These are phyloP conservation scores for Russula lepida DNA, from an alignment of 768 basidiomycete genomes.

Conservation along the genomic window DNA sequence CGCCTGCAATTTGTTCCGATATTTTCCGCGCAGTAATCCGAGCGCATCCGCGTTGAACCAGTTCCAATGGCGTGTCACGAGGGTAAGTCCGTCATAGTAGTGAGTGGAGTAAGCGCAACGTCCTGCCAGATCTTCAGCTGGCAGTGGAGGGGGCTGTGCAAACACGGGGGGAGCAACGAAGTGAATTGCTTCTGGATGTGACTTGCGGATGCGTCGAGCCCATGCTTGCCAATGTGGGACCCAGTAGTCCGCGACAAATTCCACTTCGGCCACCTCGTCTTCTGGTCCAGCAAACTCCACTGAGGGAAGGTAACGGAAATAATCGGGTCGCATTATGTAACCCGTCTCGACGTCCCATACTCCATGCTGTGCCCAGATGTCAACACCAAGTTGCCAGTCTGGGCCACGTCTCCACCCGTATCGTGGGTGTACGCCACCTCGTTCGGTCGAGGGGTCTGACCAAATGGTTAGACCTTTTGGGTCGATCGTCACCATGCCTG, in stretches of 20 bases:
- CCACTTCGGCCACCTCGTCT: constrained; percentile 35
- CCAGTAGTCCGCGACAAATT: constrained; percentile 78
- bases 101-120: constrained; percentile 76
- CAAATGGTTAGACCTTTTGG: constrained; percentile 76
- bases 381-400: constrained; percentile 67
- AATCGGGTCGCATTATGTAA: constrained; percentile 57
- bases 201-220: constrained; percentile 45
- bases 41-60: constrained; percentile 95
- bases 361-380: constrained; percentile 82
- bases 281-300: constrained; percentile 21
- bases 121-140: constrained; percentile 46
- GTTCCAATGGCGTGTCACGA: constrained; percentile 89
- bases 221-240: constrained; percentile 57
- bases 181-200: constrained; percentile 78
- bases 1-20: constrained; percentile 56
- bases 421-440: constrained; percentile 46
- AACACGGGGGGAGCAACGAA: constrained; percentile 93
- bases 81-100: constrained; percentile 92
- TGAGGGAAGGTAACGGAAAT: constrained; percentile 52
- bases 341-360: constrained; percentile 79
- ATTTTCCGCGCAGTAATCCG: constrained; percentile 81
- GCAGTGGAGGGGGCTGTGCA: constrained; percentile 56
- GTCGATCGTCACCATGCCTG: constrained; percentile 74
- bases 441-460: constrained; percentile 48
- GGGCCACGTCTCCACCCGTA: constrained; percentile 82